Evolutionary conservation across 345 rosid genomes (phyloP).

Genomic region (Melastoma malabathricum): DNA sequence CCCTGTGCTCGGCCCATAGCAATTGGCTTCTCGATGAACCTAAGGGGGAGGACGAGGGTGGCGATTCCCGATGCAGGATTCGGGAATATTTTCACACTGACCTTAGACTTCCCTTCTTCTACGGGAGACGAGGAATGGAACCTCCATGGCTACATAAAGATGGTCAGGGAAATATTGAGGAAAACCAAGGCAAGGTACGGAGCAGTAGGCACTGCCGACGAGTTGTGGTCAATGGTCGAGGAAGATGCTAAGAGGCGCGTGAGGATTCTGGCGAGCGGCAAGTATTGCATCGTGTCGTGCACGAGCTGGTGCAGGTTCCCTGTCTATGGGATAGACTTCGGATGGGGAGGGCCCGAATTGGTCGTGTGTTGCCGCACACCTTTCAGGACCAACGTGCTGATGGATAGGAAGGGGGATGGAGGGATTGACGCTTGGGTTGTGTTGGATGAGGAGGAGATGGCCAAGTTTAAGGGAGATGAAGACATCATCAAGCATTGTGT

Average conservation of each 20-base stretch:
- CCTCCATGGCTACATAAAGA: not conserved
- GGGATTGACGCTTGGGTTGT: constrained; percentile 44
- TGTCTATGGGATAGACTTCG: constrained; percentile 30
- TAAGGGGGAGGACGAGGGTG: not conserved
- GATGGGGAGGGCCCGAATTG: constrained; percentile 46
- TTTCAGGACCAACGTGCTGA: constrained; percentile 16
- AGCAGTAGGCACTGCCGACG: not conserved
- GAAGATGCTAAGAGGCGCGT: not conserved
- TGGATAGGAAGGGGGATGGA: constrained; percentile 22
- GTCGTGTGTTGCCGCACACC: constrained; percentile 17
- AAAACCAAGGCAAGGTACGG: not conserved
- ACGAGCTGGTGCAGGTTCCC: constrained; percentile 28
- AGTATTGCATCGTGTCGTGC: constrained; percentile 13
- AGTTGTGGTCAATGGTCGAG: not conserved
- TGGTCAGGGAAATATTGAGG: not conserved
- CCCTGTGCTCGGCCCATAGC: not conserved
- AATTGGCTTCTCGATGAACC: not conserved
- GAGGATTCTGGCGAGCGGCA: constrained; percentile 6
- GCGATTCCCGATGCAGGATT: not conserved
- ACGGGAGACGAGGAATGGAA: not conserved
- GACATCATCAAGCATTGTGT: too few species aligned
- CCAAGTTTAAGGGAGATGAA: not conserved
- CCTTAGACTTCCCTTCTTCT: not conserved
- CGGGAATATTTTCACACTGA: constrained; percentile 1
- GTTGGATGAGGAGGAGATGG: constrained; percentile 7